These are phyloP conservation scores for Solanum neorickii DNA, from an alignment of 257 asterid species.

Conservation along the genomic window DNA sequence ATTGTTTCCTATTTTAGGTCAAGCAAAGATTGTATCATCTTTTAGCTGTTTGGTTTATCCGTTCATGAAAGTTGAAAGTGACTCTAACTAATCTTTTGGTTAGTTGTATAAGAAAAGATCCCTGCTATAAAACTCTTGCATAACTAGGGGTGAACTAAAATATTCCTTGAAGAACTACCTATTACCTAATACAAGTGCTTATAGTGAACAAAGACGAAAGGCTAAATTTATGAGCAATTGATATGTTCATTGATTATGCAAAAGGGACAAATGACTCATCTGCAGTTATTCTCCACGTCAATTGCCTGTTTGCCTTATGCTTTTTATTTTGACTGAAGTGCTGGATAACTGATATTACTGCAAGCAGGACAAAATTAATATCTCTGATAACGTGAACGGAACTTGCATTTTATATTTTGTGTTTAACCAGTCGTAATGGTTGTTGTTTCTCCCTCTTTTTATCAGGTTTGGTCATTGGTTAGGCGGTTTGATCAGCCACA, in stretches of 20 bases:
- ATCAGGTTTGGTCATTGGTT: conserved; percentile 77
- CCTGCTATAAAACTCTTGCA: background rate
- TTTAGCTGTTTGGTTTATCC: background rate
- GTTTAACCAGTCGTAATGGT: background rate
- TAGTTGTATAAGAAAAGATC: background rate
- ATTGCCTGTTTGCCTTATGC: background rate
- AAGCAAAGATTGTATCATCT: background rate
- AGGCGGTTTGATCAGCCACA: conserved; percentile 84
- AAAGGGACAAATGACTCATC: background rate
- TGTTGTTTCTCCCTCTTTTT: background rate
- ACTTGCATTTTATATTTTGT: background rate
- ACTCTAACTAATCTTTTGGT: background rate
- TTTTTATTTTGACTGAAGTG: background rate
- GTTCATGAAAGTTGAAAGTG: background rate
- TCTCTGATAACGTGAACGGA: background rate
- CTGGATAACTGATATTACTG: background rate
- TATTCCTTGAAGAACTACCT: background rate
- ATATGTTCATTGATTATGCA: background rate
- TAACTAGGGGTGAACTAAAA: background rate
- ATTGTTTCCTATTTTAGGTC: background rate
- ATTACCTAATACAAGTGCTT: background rate
- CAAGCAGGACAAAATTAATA: background rate
- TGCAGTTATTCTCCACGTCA: background rate
- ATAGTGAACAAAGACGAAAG: background rate
- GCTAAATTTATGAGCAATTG: background rate